A percentile compares a stretch with the other conserved stretches of the same genome.
phyloP scores from a whole-genome alignment of 768 basidiomycete species.

The Leucogyrophana mollusca region DNA sequence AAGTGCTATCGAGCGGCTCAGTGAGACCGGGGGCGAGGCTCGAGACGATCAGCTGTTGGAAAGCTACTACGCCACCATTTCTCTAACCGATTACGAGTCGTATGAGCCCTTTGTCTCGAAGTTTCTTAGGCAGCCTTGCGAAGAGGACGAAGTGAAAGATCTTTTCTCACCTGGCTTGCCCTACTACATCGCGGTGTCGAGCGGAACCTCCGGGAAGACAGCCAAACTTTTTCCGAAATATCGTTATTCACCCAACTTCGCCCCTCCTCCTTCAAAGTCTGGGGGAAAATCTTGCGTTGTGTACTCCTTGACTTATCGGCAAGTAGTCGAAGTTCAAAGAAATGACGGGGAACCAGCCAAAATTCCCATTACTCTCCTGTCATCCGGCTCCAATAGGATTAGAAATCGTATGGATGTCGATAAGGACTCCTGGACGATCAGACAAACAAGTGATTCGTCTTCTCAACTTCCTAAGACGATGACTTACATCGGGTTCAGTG shows the following conservation, averaged over 20 bases:
- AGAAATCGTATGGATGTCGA: conserved; percentile 11
- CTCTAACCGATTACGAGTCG: conserved; percentile 19
- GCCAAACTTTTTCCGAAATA: conserved; percentile 20
- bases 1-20: conserved; percentile 8
- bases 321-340: conserved; percentile 5
- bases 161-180: conserved; percentile 23
- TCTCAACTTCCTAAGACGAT: too few relatives aligned
- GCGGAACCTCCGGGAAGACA: conserved; percentile 16
- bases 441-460: conserved; percentile 2
- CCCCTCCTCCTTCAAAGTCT: conserved; percentile 6
- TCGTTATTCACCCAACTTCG: conserved; percentile 2
- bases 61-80: conserved; percentile 12
- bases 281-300: conserved; percentile 20
- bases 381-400: conserved; percentile 18
- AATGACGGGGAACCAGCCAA: conserved; percentile 2
- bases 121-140: conserved; percentile 5
- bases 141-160: conserved; percentile 14
- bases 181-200: conserved; percentile 16
- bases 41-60: conserved; percentile 7
- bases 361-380: conserved; percentile 10
- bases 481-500: conserved; percentile 1
- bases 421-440: conserved; percentile 11
- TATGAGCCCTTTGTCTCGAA: conserved; percentile 15
- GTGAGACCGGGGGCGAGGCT: conserved; percentile 3
- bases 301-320: conserved; percentile 13